A percentile compares a stretch with the other conserved stretches of the same genome.
Evolutionary conservation across 2,329 filamentous ascomycete genomes (phyloP).

Genomic region (Malbranchea cinnamomea): DNA sequence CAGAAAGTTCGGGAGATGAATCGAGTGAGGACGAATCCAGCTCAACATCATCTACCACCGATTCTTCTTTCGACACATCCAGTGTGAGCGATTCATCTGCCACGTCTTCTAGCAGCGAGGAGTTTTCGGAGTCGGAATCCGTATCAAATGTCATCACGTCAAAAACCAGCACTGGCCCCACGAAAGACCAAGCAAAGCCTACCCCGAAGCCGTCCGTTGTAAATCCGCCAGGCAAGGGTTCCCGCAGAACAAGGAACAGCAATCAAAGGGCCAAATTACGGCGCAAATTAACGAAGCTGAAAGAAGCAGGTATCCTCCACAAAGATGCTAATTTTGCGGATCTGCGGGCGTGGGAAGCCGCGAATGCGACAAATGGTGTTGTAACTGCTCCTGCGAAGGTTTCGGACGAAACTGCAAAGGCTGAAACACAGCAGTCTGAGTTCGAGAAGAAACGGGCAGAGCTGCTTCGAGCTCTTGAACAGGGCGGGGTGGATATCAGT

Average conservation of each 20-base stretch:
- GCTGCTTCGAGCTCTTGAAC: conserved; percentile 36
- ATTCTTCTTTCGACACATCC: conserved; percentile 12
- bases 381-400: conserved; percentile 2
- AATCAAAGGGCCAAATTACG: conserved; percentile 40
- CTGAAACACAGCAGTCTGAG: conserved; percentile 22
- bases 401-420: conserved; percentile 12
- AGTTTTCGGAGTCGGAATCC: conserved; percentile 14
- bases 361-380: neutral
- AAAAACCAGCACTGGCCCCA: conserved; percentile 18
- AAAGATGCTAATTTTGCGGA: conserved; percentile 36
- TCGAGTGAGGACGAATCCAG: conserved; percentile 13
- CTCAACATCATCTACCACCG: conserved; percentile 12
- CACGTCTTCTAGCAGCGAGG: conserved; percentile 12
- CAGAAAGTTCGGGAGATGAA: conserved; percentile 5
- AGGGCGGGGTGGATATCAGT: conserved; percentile 38
- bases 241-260: conserved; percentile 35
- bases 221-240: conserved; percentile 36
- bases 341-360: conserved; percentile 25
- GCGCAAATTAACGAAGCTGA: conserved; percentile 37
- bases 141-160: conserved; percentile 5
- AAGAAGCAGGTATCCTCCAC: conserved; percentile 38
- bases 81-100: conserved; percentile 8
- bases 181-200: conserved; percentile 5
- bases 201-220: conserved; percentile 9
- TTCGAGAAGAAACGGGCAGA: conserved; percentile 38